Conservation (phyloP, 371 early-diverging fungal genomes). For the Lichtheimia hyalospora region DNA sequence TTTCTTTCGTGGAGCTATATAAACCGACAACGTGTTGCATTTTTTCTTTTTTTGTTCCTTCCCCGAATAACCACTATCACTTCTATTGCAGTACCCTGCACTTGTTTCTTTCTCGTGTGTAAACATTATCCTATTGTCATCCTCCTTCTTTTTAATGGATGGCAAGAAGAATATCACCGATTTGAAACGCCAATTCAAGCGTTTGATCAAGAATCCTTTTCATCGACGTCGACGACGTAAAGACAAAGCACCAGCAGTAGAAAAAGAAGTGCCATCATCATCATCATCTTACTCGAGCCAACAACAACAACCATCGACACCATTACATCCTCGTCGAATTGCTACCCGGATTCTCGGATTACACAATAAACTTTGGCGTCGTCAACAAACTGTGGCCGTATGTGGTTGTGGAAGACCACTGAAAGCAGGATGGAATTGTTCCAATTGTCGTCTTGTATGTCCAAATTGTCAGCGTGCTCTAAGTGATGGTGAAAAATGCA, state of each 20-base stretch:
- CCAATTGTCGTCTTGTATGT: conserved; percentile 16
- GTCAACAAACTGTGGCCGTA: conserved; percentile 3
- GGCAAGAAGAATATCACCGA: too few species aligned
- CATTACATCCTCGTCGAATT: neutral
- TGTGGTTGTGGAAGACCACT: conserved; percentile 23
- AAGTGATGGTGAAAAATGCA: conserved; percentile 14
- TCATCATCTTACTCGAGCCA: neutral
- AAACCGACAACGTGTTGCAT: too few species aligned
- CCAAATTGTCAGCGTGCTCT: conserved; percentile 22
- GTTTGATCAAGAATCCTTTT: neutral
- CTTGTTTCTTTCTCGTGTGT: too few species aligned
- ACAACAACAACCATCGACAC: neutral
- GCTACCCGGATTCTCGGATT: conserved; percentile 14
- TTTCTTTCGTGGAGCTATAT: too few species aligned
- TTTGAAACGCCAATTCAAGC: too few species aligned
- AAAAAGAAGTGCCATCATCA: neutral
- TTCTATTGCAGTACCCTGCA: too few species aligned
- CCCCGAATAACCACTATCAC: too few species aligned
- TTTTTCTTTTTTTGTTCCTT: too few species aligned
- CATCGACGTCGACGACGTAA: neutral
- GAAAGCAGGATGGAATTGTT: conserved; percentile 18
- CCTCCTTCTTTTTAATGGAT: too few species aligned
- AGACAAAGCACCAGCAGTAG: neutral
- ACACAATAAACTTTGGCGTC: conserved; percentile 10
- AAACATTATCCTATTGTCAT: too few species aligned